Base-by-base conservation (phyloP, 176 grass and related monocot genomes). In the Oropetium thomaeum region DNA sequence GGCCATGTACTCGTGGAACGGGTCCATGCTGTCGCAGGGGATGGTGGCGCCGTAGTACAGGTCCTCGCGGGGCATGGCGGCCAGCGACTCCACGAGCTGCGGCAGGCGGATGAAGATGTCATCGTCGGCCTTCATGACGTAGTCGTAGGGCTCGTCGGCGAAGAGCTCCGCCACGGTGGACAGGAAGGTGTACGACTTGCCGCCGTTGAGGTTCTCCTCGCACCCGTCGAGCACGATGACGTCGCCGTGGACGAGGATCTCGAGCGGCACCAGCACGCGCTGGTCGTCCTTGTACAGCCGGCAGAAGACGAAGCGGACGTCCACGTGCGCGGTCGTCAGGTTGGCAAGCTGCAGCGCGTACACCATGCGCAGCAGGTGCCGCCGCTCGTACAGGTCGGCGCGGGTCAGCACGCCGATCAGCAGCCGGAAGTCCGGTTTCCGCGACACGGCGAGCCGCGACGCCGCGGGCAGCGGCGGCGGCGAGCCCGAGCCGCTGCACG, bases 111-210 rank as follows among this genome's bases (percentile, higher is more conserved):
- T 20, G 44, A 88, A 77, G 52, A 87, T 88, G 74, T 93, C 93
- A 57, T 97, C 93, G 66, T 97, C 90, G n/a, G 90, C 76, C 79
- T 93, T 93, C 82, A 93, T 90, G 62, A 90, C 90, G 84, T 84
- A 93, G 80, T 93, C 90, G 80, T 93, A 93, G 0, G 83, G 87
- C 32, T 75, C 86, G 72, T 83, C 90, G 58, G 48, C 62, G 68
- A 31, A 92, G 13, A 92, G 67, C 6, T 0, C 0, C 1, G 90
- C 79, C 67, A 58, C 86, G 2, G 79, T 20, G 1, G 59, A 60
- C 79, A 92, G 83, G 75, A 83, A 92, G 20, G 90, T 86, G 86
- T 89, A 83, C 5, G 90, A 86, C 90, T 93, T 93, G 0, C 87
- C 90, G 64, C 75, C 81, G 54, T 93, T 83, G 70, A 93, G 87